phyloP scores from a whole-genome alignment of 805 yeast genomes.

The Brettanomyces sp. region DNA sequence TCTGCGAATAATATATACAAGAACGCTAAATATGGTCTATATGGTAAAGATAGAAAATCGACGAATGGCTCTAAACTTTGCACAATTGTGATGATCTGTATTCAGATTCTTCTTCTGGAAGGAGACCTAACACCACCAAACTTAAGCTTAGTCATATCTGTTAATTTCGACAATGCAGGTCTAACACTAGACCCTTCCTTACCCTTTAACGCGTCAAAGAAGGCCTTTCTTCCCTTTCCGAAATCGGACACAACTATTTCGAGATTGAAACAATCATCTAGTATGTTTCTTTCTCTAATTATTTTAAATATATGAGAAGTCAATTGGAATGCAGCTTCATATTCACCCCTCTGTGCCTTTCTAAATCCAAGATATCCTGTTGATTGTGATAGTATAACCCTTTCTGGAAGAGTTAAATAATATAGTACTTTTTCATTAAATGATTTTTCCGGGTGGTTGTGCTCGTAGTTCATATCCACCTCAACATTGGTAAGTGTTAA shows the following conservation, averaged over 20 bases:
- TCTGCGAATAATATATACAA: no score
- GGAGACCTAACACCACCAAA: conserved; percentile 92
- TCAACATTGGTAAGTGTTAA: conserved; percentile 64
- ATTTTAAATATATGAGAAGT: conserved; percentile 60
- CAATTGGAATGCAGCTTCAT: conserved; percentile 88
- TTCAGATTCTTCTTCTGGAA: conserved; percentile 56
- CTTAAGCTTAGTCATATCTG: conserved; percentile 74
- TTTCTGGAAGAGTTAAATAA: conserved; percentile 72
- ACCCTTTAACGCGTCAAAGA: conserved; percentile 74
- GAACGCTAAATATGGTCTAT: no score
- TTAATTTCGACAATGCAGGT: conserved; percentile 55
- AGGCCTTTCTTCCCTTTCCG: conserved; percentile 87
- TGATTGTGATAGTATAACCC: conserved; percentile 53
- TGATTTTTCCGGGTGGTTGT: conserved; percentile 44
- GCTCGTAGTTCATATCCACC: conserved; percentile 51
- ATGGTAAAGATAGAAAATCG: no score
- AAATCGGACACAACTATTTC: conserved; percentile 75
- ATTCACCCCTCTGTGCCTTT: conserved; percentile 83
- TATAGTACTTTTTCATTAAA: conserved; percentile 68
- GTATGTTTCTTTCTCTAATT: conserved; percentile 45
- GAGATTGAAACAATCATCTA: conserved; percentile 38
- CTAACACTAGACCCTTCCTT: conserved; percentile 74
- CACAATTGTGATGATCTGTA: no score
- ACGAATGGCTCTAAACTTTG: no score
- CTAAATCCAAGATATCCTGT: conserved; percentile 88